A percentile compares a stretch with the other conserved stretches of the same genome.
Conservation (phyloP, 805 yeast genomes). For the Candida tibetensis region DNA sequence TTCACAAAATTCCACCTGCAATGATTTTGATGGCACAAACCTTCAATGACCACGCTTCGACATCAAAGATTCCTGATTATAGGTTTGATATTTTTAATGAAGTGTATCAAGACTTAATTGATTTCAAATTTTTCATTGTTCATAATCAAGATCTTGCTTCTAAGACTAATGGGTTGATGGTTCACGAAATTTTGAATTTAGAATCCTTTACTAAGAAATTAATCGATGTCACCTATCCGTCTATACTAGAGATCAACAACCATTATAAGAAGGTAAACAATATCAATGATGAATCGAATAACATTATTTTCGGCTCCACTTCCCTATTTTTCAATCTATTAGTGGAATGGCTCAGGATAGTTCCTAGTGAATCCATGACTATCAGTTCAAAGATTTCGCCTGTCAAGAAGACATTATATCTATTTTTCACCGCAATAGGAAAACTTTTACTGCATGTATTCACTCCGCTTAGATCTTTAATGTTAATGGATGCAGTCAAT, state of each 20-base stretch:
- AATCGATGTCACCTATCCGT: slow-evolving; percentile 25
- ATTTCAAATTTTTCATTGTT: slow-evolving; percentile 24
- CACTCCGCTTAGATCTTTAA: slow-evolving; percentile 33
- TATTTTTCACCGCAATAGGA: slow-evolving; percentile 36
- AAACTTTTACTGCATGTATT: slow-evolving; percentile 31
- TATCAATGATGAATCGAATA: slow-evolving; percentile 13
- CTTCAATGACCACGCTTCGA: slow-evolving; percentile 21
- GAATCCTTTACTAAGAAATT: slow-evolving; percentile 28
- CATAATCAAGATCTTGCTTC: slow-evolving; percentile 9
- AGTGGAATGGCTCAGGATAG: slow-evolving; percentile 34
- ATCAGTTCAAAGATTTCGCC: slow-evolving; percentile 27
- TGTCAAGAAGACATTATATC: slow-evolving; percentile 30
- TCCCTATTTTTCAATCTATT: slow-evolving; percentile 31
- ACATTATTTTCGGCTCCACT: slow-evolving; percentile 26
- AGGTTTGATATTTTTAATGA: slow-evolving; percentile 27
- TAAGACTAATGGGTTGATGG: slow-evolving; percentile 5
- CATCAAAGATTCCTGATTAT: slow-evolving; percentile 33
- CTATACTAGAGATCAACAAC: slow-evolving; percentile 23
- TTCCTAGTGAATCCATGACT: slow-evolving; percentile 32
- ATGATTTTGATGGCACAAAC: slow-evolving; percentile 17
- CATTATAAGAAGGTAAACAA: slow-evolving; percentile 18
- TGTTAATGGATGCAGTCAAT: slow-evolving; percentile 34
- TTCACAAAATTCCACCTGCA: slow-evolving; percentile 19
- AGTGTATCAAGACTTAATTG: slow-evolving; percentile 21
- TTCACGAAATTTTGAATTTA: slow-evolving; percentile 22